A percentile compares a stretch with the other conserved stretches of the same genome.
These are phyloP conservation scores for Suhomyces coccinellae DNA, from an alignment of 1,139 yeast genomes.

Conservation along the genomic window DNA sequence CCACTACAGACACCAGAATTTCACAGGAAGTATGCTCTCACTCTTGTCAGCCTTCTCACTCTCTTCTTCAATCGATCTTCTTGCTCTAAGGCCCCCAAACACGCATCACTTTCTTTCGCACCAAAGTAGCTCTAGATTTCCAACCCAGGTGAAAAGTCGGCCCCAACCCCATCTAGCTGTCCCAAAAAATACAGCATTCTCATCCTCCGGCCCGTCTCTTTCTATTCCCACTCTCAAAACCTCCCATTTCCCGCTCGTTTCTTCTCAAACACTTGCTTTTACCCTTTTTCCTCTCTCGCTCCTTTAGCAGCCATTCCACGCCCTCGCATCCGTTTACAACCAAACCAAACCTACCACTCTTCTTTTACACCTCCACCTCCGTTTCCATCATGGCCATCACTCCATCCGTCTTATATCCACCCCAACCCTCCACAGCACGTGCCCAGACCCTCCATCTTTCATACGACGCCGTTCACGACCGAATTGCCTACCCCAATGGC, in stretches of 20 bases:
- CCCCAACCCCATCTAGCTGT: neutral
- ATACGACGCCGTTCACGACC: conserved; percentile 64
- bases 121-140: neutral
- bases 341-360: neutral
- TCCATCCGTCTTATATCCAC: conserved; percentile 51
- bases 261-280: neutral
- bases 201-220: neutral
- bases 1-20: neutral
- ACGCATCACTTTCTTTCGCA: neutral
- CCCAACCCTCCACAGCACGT: conserved; percentile 75
- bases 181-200: neutral
- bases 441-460: conserved; percentile 73
- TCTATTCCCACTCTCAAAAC: neutral
- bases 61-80: neutral
- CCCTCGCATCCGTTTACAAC: neutral
- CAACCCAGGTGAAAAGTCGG: no score
- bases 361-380: neutral
- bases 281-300: neutral
- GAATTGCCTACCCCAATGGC: conserved; percentile 81
- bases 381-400: conserved; percentile 26
- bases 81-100: neutral
- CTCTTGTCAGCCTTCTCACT: neutral
- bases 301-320: conserved; percentile 1
- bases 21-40: neutral
- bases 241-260: neutral